Evolutionary conservation across 2,329 filamentous ascomycete species (phyloP), one percentile per base, ranked within the genome.

Genomic region (Nothomitra cinnamomea): DNA sequence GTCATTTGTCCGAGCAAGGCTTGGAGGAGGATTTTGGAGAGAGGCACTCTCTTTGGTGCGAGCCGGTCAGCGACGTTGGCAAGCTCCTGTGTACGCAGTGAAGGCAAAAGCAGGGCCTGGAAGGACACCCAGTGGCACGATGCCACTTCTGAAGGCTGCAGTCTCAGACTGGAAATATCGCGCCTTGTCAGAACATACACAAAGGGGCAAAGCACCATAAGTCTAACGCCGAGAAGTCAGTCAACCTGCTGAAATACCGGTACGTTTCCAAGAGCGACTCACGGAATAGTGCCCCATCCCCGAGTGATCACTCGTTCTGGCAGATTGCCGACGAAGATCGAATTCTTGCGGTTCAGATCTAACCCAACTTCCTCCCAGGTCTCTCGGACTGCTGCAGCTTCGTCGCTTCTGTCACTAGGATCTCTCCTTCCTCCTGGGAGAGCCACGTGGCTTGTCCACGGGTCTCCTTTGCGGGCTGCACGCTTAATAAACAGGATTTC

Each of bases 401-500:
- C 67, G 61, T 85, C 82, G 57, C 79, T 72, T 48, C 66, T 72
- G 66, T 85, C 82, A 56, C 77, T 75, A 0, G 78, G 75, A 58
- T 85, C 82, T 57, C 79, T 68, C 61, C 80, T 81, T 1, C 82
- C 82, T 21, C 82, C 82, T 0, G 82, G 82, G 2, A 85, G 65
- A 0, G 82, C 82, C 54, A 84, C 76, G 67, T 85, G 82, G 2
- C 77, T 75, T 1, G 79, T 83, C 82, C 82, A 85, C 55, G 80
- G 70, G 63, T 85, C 82, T 6, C 80, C 80, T 53, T 73, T 70
- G 38, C 82, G 70, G 2, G 79, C 73, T 2, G 82, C 77, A 47
- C 82, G 70, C 62, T 85, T 85, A 64, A 85, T 85, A 63, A 85
- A 84, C 2, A 85, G 70, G n/a, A 80, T 69, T 63, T 85, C 82